phyloP scores from a whole-genome alignment of 23 red algal species.

The Agarophyton chilense region DNA sequence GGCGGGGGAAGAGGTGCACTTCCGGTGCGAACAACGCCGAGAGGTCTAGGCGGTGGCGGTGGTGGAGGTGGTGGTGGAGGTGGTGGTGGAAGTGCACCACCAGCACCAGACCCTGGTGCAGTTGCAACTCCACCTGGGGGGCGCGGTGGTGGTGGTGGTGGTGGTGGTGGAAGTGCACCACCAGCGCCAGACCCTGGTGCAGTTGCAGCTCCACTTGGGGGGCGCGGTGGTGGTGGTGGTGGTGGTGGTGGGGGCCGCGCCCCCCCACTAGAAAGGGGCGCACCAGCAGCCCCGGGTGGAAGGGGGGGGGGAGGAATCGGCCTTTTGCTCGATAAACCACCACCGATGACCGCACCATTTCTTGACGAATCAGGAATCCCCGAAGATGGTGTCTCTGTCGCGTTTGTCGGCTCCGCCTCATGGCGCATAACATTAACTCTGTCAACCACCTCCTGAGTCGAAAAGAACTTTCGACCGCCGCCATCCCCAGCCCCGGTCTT shows the following conservation, averaged over 20 bases:
- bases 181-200: not conserved
- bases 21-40: not conserved
- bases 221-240: conserved; percentile 64
- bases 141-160: conserved; percentile 33
- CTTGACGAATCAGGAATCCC: not conserved
- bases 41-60: conserved; percentile 48
- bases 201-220: not conserved
- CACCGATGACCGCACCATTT: not conserved
- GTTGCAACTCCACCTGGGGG: not conserved
- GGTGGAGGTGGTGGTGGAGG: conserved; percentile 66
- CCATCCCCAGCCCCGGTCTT: conserved; percentile 14
- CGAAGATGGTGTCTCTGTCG: not conserved
- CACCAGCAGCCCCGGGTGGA: not conserved
- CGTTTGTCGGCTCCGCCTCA: conserved; percentile 42
- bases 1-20: conserved; percentile 33
- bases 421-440: conserved; percentile 64
- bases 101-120: not conserved
- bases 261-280: not conserved
- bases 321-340: too few relatives aligned
- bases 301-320: conserved; percentile 37
- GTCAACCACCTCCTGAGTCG: conserved; percentile 61
- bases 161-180: conserved; percentile 50
- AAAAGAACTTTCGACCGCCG: conserved; percentile 50
- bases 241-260: conserved; percentile 29
- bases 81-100: conserved; percentile 8